phyloP scores from a whole-genome alignment of 176 grass and related monocot species.

The Cenchrus americanus region DNA sequence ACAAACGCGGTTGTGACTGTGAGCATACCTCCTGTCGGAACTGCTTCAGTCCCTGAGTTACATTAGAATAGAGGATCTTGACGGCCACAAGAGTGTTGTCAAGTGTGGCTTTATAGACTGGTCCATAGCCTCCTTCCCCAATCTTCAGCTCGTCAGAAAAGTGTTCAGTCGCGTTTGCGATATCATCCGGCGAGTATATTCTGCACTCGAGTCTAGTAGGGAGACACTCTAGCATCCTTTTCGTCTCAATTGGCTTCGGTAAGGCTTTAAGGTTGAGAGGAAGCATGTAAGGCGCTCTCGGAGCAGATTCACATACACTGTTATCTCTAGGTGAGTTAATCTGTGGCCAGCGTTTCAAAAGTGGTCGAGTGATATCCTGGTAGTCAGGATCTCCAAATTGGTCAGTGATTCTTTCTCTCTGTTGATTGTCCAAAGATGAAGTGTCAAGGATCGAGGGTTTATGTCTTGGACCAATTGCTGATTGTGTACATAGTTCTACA shows the following conservation, averaged over 20 bases:
- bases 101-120: slow-evolving; percentile 81
- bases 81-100: slow-evolving; percentile 62
- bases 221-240: slow-evolving; percentile 64
- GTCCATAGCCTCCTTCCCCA: slow-evolving; percentile 90
- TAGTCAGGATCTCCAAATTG: slow-evolving; percentile 28
- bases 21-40: slow-evolving; percentile 89
- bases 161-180: slow-evolving; percentile 45
- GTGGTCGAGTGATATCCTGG: slow-evolving; percentile 5
- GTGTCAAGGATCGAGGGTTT: slow-evolving; percentile 35
- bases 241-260: slow-evolving; percentile 53
- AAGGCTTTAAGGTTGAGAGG: slow-evolving; percentile 37
- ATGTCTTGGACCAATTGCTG: slow-evolving; percentile 39
- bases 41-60: slow-evolving; percentile 78
- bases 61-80: slow-evolving; percentile 73
- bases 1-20: slow-evolving; percentile 6
- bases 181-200: slow-evolving; percentile 63
- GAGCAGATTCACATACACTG: neutral
- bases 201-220: slow-evolving; percentile 61
- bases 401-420: slow-evolving; percentile 31
- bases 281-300: slow-evolving; percentile 37
- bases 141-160: slow-evolving; percentile 65
- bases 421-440: slow-evolving; percentile 34
- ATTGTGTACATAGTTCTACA: slow-evolving; percentile 25
- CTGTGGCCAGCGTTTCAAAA: slow-evolving; percentile 47
- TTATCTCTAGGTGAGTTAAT: slow-evolving; percentile 46